Base-by-base conservation (phyloP, 2,329 filamentous ascomycete genomes). In the Blastomyces silverae region DNA sequence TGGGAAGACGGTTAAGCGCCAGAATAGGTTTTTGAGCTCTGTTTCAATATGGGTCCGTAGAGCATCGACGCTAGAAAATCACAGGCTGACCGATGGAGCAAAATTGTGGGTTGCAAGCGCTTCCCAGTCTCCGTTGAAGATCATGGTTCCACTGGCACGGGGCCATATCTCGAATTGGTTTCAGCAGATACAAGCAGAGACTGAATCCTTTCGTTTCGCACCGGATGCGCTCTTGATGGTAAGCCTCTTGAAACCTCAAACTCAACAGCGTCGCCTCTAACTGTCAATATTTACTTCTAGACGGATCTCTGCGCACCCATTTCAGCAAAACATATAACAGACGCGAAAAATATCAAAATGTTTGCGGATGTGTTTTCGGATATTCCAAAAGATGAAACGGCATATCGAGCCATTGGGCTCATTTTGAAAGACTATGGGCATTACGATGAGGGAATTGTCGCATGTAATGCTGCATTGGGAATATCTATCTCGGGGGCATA, bases 141-240 rank as follows among this genome's bases (percentile, higher is more conserved):
- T 57, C 4, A 57, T 57, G 55, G 55, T 57, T 22, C 55, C 55
- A n/a, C 20, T 57, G 3, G 55, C 55, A 20, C 55, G 34, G 20
- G 55, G 55, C 28, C 55, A 57, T 39, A 13, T 57, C 55, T 39
- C 11, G 31, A 57, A 57, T 57, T 57, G 55, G 28, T 57, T 57
- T 17, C 55, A 42, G 55, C 34, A 57, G 55, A 5, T 57, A 3
- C 7, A 57, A 22, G 55, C 10, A 22, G 34, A 37, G 2, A 11
- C 5, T 15, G 34, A 57, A 22, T 10, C 25, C 20, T 57, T 57
- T 39, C 10, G 2, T 13, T 57, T 57, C 13, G 34, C 31, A 5
- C 20, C 55, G 2, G n/a, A 11, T 57, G 34, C 55, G 34, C 55
- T 57, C 34, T 25, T 57, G 34, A 57, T 57, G 55, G 34, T 34